Conservation (phyloP, 2,329 filamentous ascomycete genomes). For the Fusarium palustre region DNA sequence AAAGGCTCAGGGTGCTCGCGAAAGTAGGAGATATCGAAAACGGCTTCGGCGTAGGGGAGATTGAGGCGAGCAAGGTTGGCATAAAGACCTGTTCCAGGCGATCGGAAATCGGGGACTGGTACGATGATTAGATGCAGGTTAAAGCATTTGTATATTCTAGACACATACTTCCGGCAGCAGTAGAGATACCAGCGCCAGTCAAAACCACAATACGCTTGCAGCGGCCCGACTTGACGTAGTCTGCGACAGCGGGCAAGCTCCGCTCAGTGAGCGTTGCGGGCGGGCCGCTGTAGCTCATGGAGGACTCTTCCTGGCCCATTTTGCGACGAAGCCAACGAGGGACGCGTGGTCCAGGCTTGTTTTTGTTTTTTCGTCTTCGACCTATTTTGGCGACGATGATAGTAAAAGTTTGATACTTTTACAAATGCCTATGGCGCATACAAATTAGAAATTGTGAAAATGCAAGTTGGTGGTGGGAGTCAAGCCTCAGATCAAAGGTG, state of each 20-base stretch:
- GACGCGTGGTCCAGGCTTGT: constrained; percentile 51
- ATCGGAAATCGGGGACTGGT: constrained; percentile 91
- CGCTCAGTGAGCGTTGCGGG: constrained; percentile 76
- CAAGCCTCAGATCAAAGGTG: constrained; percentile 29
- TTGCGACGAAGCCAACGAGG: constrained; percentile 57
- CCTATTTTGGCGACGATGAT: constrained; percentile 53
- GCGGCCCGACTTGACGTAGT: constrained; percentile 78
- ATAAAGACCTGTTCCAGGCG: constrained; percentile 92
- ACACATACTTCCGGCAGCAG: constrained; percentile 70
- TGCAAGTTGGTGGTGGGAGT: constrained; percentile 7
- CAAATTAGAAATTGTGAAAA: background rate
- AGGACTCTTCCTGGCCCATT: constrained; percentile 90
- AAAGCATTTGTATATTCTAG: background rate
- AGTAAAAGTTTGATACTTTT: constrained; percentile 7
- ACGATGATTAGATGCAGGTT: constrained; percentile 14
- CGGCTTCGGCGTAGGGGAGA: constrained; percentile 88
- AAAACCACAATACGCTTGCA: constrained; percentile 83
- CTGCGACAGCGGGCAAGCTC: constrained; percentile 79
- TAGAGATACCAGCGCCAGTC: constrained; percentile 91
- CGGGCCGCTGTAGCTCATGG: constrained; percentile 71
- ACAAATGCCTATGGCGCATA: constrained; percentile 27
- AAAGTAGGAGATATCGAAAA: constrained; percentile 95
- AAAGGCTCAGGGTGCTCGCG: constrained; percentile 86
- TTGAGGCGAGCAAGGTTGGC: constrained; percentile 88
- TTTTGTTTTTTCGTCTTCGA: constrained; percentile 53